These are phyloP conservation scores for Thyridium curvatum DNA, from an alignment of 2,329 filamentous ascomycete species.

Conservation along the genomic window DNA sequence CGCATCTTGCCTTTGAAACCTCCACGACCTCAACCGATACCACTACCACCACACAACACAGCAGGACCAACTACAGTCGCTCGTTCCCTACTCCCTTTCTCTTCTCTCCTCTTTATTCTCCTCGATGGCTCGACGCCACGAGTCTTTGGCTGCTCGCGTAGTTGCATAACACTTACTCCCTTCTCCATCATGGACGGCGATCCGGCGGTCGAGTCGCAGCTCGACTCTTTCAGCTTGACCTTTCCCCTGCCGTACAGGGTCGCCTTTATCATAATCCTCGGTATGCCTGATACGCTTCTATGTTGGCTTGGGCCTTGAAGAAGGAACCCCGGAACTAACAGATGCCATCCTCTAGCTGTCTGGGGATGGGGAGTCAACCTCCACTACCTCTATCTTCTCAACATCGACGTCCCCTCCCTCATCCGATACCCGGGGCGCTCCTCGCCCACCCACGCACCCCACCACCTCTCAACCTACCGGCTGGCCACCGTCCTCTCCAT, in stretches of 20 bases:
- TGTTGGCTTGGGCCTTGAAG: too few species aligned
- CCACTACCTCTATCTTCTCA: conserved; percentile 71
- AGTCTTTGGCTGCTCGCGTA: conserved; percentile 8
- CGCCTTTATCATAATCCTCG: conserved; percentile 76
- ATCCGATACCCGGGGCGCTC: conserved; percentile 79
- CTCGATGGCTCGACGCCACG: conserved; percentile 4
- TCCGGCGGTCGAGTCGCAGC: conserved; percentile 59
- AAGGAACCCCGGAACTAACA: conserved; percentile 3
- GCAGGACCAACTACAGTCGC: too few species aligned
- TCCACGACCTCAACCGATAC: too few species aligned
- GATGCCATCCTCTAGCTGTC: conserved; percentile 51
- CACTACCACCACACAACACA: too few species aligned
- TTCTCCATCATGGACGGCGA: conserved; percentile 61
- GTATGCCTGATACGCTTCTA: conserved; percentile 43
- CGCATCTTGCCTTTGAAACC: too few species aligned
- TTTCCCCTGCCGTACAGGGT: conserved; percentile 88
- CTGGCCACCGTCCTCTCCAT: conserved; percentile 71
- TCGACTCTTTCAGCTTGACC: conserved; percentile 81
- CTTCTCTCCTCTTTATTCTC: conserved; percentile 1
- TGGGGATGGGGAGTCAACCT: conserved; percentile 96
- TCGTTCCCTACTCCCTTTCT: conserved; percentile 1
- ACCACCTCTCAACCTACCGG: conserved; percentile 80
- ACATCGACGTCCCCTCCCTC: conserved; percentile 81
- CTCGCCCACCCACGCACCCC: conserved; percentile 62
- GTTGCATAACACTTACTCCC: not conserved